phyloP scores from a whole-genome alignment of 2,329 filamentous ascomycete species.

The Pseudogymnoascus sp. region DNA sequence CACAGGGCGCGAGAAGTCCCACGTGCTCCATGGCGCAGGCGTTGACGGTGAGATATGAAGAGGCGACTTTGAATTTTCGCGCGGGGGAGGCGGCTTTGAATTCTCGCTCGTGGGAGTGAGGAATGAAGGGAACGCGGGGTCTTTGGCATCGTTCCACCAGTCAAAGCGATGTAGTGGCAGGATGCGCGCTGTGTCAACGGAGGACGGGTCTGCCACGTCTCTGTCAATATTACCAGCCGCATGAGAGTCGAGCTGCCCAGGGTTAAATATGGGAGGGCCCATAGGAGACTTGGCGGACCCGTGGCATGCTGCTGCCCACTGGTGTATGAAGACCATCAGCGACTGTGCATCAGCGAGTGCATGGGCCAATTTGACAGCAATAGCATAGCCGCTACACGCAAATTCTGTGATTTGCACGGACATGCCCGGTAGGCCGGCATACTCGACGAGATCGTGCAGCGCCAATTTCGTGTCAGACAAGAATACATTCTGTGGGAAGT shows the following conservation, averaged over 20 bases:
- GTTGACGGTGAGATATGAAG: constrained; percentile 22
- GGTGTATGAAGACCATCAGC: constrained; percentile 36
- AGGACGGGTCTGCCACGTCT: constrained; percentile 22
- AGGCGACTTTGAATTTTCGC: constrained; percentile 18
- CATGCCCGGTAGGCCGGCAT: constrained; percentile 24
- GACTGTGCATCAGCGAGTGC: constrained; percentile 38
- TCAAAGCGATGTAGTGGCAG: constrained; percentile 42
- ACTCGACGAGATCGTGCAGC: constrained; percentile 27
- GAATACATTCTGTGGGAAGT: constrained; percentile 30
- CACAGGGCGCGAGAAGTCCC: constrained; percentile 32
- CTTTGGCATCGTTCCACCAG: constrained; percentile 31
- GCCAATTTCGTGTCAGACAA: constrained; percentile 30
- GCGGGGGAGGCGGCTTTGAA: neutral
- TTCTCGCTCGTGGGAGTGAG: neutral
- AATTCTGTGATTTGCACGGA: constrained; percentile 36
- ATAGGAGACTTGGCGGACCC: constrained; percentile 9
- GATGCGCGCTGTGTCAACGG: constrained; percentile 26
- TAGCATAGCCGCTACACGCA: constrained; percentile 34
- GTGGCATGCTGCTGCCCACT: constrained; percentile 33
- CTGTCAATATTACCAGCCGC: constrained; percentile 27
- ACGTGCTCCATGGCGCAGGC: constrained; percentile 36
- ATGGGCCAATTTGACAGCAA: constrained; percentile 39
- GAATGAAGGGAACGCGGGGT: neutral
- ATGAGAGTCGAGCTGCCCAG: constrained; percentile 31
- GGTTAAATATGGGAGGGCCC: constrained; percentile 34